Evolutionary conservation across 768 basidiomycete genomes (phyloP), one percentile per base, ranked within the genome.

Genomic region (Trametes elegans): DNA sequence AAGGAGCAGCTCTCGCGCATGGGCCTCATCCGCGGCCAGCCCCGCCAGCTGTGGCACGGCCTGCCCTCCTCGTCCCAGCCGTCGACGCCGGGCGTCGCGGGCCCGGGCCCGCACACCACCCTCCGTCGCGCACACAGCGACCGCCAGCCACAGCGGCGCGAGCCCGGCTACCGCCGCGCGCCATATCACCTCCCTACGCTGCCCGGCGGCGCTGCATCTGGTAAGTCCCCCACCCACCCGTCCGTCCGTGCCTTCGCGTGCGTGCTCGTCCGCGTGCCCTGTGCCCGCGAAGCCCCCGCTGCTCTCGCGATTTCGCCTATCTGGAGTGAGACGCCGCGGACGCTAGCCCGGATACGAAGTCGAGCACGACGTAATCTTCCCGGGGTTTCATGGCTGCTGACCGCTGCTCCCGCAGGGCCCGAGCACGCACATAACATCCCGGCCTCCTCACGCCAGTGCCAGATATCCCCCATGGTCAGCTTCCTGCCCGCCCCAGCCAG

Each of bases 11-110:
- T 92, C 51, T 85, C 86, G 36, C 77, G 83, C 58, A 83, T 84
- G 39, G 88, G 88, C 57, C 81, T 90, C 66, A 90, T 92, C 62
- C 85, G 90, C 29, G 90, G 90, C 36, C 88, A 90, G 65, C 90
- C 88, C 13, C 83, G 88, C 19, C 58, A 59, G 49, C 58, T 53
- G 29, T 59, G 54, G 53, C 54, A 59, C 53, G 31, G 34, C 55
- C 43, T 43, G 28, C 52, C 52, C 53, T 31, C 58, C 11, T 13
- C 34, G 21, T 54, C 57, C 3, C 49, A 57, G 51, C 51, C 55
- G 18, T 27, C 52, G 4, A 54, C 56, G 2, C 61, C 61, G 21
- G 61, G 57, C 50, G 48, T 59, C 46, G 61, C 57, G 6, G 61
- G 61, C 54, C 61, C 61, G 19, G 61, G 61, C 0, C 61, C 61